Base-by-base conservation (phyloP, 139 green algal genomes). In the Pleodorina starrii region DNA sequence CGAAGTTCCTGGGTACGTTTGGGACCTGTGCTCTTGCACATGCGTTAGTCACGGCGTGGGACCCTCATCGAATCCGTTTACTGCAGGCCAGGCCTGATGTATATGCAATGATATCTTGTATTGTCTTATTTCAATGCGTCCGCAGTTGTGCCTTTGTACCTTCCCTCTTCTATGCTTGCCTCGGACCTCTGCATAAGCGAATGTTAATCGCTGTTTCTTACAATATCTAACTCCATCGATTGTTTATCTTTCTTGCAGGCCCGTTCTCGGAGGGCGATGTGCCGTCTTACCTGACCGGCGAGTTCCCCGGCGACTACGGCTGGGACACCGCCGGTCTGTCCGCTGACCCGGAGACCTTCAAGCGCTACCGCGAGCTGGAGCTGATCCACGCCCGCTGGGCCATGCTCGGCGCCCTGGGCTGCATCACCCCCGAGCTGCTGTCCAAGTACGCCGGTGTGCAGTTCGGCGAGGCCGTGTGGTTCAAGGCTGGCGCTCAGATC, bases 281-380 rank as follows among this genome's bases (percentile, higher is more conserved):
- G 78, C 97, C 97, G 54, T 59, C 84, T 27, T 98, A 98, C 96
- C 95, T 99, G 86, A 98, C 91, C 60, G 97, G 95, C 84, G 94
- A 97, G 93, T 97, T 96, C 92, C 91, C 94, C 84, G 94, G 94
- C 86, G 94, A 97, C 93, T 99, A 99, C 91, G 97, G 97, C 92
- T 99, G 97, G 97, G 97, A 99, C 95, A 98, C 96, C 84, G 95
- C 95, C 84, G 97, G 97, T 84, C 96, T 99, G 89, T 99, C 97
- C 50, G 96, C 97, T 73, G 96, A 98, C 88, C 95, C 95, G 42
- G 92, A 96, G 91, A 97, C 93, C 84, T 94, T 94, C 90, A 42
- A 71, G 27, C 59, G 93, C 85, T 99, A 98, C 96, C 95, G 98
- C 82, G 97, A 99, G 96, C 84, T 82, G 48, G 84, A 89, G 84